Percentiles rank a stretch among this genome's conserved stretches.
Evolutionary conservation across 306 rosid genomes (phyloP).

Genomic region (Crotalaria pallida): DNA sequence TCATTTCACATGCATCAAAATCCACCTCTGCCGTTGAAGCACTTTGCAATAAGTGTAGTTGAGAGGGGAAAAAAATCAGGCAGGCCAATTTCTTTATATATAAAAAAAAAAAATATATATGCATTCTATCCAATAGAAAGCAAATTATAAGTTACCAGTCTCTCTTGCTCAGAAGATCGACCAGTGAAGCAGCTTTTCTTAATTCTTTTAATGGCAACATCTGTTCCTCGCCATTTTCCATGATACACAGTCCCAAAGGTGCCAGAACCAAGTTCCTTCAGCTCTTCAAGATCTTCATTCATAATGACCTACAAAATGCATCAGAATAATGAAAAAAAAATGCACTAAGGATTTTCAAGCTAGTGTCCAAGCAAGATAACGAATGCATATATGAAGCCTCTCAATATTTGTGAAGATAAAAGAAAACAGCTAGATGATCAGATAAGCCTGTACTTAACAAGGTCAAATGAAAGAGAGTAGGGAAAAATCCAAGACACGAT

Average conservation of each 20-base stretch:
- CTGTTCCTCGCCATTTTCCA: constrained; percentile 87
- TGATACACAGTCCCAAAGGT: constrained; percentile 83
- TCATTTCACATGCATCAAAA: constrained; percentile 3
- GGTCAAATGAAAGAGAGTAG: neutral
- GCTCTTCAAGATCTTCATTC: constrained; percentile 87
- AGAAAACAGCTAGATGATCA: neutral
- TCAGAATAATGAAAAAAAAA: constrained; percentile 7
- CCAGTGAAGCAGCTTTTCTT: constrained; percentile 74
- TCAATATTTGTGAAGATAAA: neutral
- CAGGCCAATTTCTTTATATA: neutral
- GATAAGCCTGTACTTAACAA: neutral
- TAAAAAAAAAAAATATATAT: neutral
- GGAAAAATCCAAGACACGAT: neutral
- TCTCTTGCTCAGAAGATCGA: constrained; percentile 66
- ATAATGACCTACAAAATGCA: constrained; percentile 47
- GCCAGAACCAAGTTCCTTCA: constrained; percentile 76
- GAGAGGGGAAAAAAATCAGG: neutral
- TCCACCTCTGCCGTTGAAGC: neutral
- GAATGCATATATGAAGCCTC: neutral
- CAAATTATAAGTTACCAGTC: constrained; percentile 46
- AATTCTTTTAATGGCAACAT: constrained; percentile 80
- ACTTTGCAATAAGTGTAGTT: neutral
- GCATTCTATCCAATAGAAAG: neutral
- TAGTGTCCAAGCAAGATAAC: constrained; percentile 3
- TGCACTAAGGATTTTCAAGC: neutral